phyloP scores from a whole-genome alignment of 805 yeast species.

The Starmerella apis region DNA sequence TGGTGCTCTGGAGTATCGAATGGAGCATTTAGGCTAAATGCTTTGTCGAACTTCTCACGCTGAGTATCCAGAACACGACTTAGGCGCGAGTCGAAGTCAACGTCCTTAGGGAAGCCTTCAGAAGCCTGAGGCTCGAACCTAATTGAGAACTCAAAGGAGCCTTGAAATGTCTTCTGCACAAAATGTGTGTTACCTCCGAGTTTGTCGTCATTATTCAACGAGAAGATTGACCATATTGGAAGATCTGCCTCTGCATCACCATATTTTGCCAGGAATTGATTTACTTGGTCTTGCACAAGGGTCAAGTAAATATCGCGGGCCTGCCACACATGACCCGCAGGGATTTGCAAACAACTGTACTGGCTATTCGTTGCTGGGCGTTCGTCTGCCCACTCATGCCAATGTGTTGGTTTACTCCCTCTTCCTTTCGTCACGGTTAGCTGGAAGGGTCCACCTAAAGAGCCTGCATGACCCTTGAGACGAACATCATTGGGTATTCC shows the following conservation, averaged over 20 bases:
- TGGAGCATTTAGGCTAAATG: constrained; percentile 39
- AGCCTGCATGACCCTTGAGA: constrained; percentile 47
- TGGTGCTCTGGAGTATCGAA: constrained; percentile 38
- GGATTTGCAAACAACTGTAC: constrained; percentile 58
- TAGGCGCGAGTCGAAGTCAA: constrained; percentile 27
- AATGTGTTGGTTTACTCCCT: constrained; percentile 36
- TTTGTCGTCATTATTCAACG: constrained; percentile 47
- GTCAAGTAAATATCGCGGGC: constrained; percentile 67
- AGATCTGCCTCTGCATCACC: constrained; percentile 31
- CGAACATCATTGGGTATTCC: constrained; percentile 33
- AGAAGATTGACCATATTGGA: constrained; percentile 38
- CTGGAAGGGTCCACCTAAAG: constrained; percentile 61
- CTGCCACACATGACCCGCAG: constrained; percentile 63
- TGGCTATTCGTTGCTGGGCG: constrained; percentile 39
- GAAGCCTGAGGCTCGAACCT: constrained; percentile 38
- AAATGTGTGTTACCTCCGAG: constrained; percentile 71
- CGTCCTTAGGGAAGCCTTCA: constrained; percentile 15
- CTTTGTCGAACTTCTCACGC: constrained; percentile 25
- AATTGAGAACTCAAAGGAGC: constrained; percentile 65
- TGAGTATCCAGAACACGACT: constrained; percentile 35
- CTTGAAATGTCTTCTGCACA: constrained; percentile 65
- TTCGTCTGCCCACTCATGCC: constrained; percentile 39
- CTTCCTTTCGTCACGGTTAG: constrained; percentile 47
- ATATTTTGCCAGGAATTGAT: constrained; percentile 34
- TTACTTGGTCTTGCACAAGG: constrained; percentile 58